Conservation (phyloP, 2,329 filamentous ascomycete genomes). For the Sordariomycetes sp. region DNA sequence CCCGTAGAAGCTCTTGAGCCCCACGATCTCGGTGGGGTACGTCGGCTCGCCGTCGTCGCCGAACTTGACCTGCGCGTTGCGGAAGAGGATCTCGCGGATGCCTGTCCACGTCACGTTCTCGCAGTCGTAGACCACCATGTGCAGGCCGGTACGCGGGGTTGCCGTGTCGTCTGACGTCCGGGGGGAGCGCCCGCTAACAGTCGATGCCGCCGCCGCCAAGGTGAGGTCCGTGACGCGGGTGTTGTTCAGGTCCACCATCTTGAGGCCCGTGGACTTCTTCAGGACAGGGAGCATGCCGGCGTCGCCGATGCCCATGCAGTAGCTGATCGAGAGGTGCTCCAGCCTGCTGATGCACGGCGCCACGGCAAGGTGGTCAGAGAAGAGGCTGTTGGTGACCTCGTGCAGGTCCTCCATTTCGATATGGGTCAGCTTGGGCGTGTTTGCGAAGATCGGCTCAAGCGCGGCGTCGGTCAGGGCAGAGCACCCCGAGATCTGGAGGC, state of each 20-base stretch:
- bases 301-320: slow-evolving; percentile 79
- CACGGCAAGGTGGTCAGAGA: slow-evolving; percentile 61
- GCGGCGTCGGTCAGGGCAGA: slow-evolving; percentile 59
- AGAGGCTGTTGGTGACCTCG: slow-evolving; percentile 58
- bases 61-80: slow-evolving; percentile 63
- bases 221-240: slow-evolving; percentile 80
- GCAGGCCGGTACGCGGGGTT: slow-evolving; percentile 48
- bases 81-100: slow-evolving; percentile 70
- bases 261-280: slow-evolving; percentile 57
- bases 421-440: slow-evolving; percentile 66
- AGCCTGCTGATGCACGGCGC: slow-evolving; percentile 60
- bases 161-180: slow-evolving; percentile 23
- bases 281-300: slow-evolving; percentile 71
- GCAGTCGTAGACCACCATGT: slow-evolving; percentile 81
- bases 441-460: slow-evolving; percentile 59
- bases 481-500: slow-evolving; percentile 71
- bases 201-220: slow-evolving; percentile 71
- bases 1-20: slow-evolving; percentile 86
- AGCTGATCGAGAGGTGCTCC: slow-evolving; percentile 75
- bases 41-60: slow-evolving; percentile 24
- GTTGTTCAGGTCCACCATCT: slow-evolving; percentile 79
- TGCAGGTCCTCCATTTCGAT: slow-evolving; percentile 81
- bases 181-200: slow-evolving; percentile 52
- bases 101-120: slow-evolving; percentile 87
- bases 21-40: slow-evolving; percentile 68